phyloP scores from a whole-genome alignment of 1,284 basidiomycete species.

The Anthracocystis walkeri region DNA sequence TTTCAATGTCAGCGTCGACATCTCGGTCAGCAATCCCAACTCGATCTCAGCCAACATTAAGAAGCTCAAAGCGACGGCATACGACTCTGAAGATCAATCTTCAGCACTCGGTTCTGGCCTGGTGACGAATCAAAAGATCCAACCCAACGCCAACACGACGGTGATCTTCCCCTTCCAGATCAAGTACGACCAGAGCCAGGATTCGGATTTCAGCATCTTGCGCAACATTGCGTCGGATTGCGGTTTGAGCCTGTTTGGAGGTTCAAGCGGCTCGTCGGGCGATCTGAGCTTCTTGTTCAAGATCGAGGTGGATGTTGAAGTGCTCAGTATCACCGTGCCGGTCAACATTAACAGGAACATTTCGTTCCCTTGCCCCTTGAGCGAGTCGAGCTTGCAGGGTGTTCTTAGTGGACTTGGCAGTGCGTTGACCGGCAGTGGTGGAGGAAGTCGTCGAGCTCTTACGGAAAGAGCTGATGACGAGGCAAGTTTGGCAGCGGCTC shows the following conservation, averaged over 20 bases:
- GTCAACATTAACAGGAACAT: conserved; percentile 44
- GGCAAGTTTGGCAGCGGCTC: conserved; percentile 9
- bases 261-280: conserved; percentile 61
- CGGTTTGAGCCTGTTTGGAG: conserved; percentile 70
- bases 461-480: conserved; percentile 2
- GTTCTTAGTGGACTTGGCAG: conserved; percentile 24
- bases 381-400: conserved; percentile 23
- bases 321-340: conserved; percentile 53
- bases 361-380: conserved; percentile 52
- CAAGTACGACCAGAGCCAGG: conserved; percentile 76
- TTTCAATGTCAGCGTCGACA: conserved; percentile 61
- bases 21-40: conserved; percentile 66
- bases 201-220: conserved; percentile 77
- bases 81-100: conserved; percentile 46
- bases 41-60: conserved; percentile 62
- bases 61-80: conserved; percentile 56
- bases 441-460: conserved; percentile 7
- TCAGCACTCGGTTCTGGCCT: conserved; percentile 57
- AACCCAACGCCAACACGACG: conserved; percentile 77
- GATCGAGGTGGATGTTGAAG: conserved; percentile 50
- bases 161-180: conserved; percentile 85
- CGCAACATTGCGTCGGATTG: conserved; percentile 79
- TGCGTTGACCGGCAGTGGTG: conserved; percentile 6
- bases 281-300: conserved; percentile 52
- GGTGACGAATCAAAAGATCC: conserved; percentile 75